Percentiles rank a stretch among this genome's conserved stretches.
Evolutionary conservation across 306 rosid genomes (phyloP).

Genomic region (Vicia sativa): DNA sequence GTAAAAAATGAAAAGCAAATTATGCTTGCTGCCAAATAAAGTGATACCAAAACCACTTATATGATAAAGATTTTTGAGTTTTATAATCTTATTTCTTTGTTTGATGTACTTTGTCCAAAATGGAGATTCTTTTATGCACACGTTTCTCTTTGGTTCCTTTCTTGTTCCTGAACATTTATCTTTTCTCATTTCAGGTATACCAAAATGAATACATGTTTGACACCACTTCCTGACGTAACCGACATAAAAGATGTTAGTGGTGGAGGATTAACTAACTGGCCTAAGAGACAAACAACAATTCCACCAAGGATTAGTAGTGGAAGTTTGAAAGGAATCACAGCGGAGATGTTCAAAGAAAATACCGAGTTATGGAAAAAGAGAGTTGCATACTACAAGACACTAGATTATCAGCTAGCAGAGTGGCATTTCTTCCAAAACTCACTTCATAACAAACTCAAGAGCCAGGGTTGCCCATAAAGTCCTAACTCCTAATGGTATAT

Average conservation of each 20-base stretch:
- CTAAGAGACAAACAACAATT: conserved; percentile 64
- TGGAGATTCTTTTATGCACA: conserved; percentile 28
- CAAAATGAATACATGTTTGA: conserved; percentile 77
- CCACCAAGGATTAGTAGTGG: conserved; percentile 89
- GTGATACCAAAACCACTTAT: conserved; percentile 71
- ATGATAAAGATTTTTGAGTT: conserved; percentile 45
- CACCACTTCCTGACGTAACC: conserved; percentile 75
- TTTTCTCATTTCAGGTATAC: conserved; percentile 62
- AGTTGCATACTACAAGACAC: conserved; percentile 72
- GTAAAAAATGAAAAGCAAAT: conserved; percentile 7
- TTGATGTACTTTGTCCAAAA: conserved; percentile 29
- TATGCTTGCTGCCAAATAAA: conserved; percentile 42
- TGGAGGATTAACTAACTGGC: conserved; percentile 76
- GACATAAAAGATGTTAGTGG: conserved; percentile 64
- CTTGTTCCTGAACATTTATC: conserved; percentile 8
- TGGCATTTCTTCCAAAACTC: too few relatives aligned
- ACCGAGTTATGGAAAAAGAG: conserved; percentile 76
- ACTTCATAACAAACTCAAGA: too few relatives aligned
- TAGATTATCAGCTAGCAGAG: conserved; percentile 76
- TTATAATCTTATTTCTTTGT: conserved; percentile 35
- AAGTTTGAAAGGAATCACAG: conserved; percentile 63
- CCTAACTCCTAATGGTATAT: too few relatives aligned
- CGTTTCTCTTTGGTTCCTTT: neutral
- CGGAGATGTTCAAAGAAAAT: conserved; percentile 56
- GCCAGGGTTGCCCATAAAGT: too few relatives aligned